Base-by-base conservation (phyloP, 768 basidiomycete species). In the Hebeloma cylindrosporum region DNA sequence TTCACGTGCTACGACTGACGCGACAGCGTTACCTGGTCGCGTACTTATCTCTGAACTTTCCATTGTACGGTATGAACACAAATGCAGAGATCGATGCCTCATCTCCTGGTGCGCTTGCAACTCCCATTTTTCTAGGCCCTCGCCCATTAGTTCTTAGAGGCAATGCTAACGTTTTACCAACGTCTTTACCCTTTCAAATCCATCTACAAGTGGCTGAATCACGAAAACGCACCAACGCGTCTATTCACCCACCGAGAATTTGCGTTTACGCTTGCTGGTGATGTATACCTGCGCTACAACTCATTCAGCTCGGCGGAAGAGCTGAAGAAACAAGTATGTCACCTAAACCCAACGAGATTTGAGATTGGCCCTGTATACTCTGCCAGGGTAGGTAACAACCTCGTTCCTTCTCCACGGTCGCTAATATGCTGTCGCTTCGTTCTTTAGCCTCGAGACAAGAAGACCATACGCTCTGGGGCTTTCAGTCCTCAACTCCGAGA, bases 301-400 rank as follows among this genome's bases (percentile, higher is more conserved):
- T 95, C 90, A 2, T 99, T 96, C 64, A 73, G 69, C 25, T 83
- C 77, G 26, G 76, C 75, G 3, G 93, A 96, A 1, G 96, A 98
- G 41, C 80, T 98, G 60, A 95, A 96, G 68, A 88, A 88, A 53
- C 86, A 95, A 63, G 80, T 93, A 5, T 78, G 89, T 49, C 67
- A 83, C 26, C 72, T 91, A 43, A 93, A 89, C 52, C 96, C 96
- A 0, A 83, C 85, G 27, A 87, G 96, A 53, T 99, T 98, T 55
- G 96, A 99, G 67, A 94, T 99, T 38, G 96, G 96, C 2, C 92
- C 96, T 0, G 79, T 96, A 25, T 99, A 98, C 64, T 85, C 82
- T 41, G 86, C 83, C 3, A 73, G 84, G 62, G 93, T 94, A 57
- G 47, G 88, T 77, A 21, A 29, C 35, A 40, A 13, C 18, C 1